These are phyloP conservation scores for Tetragonia tetragonoides DNA, from an alignment of 148 eudicot genomes.

Conservation along the genomic window DNA sequence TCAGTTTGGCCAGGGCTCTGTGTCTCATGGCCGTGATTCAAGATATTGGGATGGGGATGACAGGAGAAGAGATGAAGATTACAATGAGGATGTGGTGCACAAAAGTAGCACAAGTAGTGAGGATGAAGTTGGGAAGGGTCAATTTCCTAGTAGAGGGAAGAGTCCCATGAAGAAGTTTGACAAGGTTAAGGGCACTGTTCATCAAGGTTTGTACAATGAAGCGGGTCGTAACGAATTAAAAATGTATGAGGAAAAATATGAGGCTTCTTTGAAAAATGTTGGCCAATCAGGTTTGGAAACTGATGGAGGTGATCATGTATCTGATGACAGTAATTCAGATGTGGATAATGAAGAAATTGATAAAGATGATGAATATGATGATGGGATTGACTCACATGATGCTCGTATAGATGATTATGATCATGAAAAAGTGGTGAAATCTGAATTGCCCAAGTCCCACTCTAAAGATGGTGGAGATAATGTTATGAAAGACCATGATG, in stretches of 20 bases:
- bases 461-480: slow-evolving; percentile 34
- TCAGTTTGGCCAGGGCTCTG: slow-evolving; percentile 76
- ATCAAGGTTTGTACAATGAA: slow-evolving; percentile 78
- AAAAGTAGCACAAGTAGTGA: slow-evolving; percentile 33
- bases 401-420: slow-evolving; percentile 55
- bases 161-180: slow-evolving; percentile 34
- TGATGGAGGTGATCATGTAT: slow-evolving; percentile 30
- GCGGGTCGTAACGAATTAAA: slow-evolving; percentile 89
- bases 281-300: slow-evolving; percentile 38
- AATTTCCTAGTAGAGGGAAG: slow-evolving; percentile 22
- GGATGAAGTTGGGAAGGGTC: slow-evolving; percentile 42
- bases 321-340: slow-evolving; percentile 36
- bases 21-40: slow-evolving; percentile 84
- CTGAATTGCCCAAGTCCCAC: slow-evolving; percentile 35
- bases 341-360: slow-evolving; percentile 42
- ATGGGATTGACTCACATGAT: slow-evolving; percentile 81
- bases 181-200: slow-evolving; percentile 34
- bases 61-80: slow-evolving; percentile 97
- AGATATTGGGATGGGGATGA: slow-evolving; percentile 97
- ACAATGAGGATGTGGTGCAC: slow-evolving; percentile 60
- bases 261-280: slow-evolving; percentile 71
- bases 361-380: slow-evolving; percentile 86
- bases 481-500: slow-evolving; percentile 29
- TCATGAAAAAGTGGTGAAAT: slow-evolving; percentile 31
- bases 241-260: slow-evolving; percentile 83